Base-by-base conservation (phyloP, 2,329 filamentous ascomycete species). In the Hypoxylon rubiginosum region DNA sequence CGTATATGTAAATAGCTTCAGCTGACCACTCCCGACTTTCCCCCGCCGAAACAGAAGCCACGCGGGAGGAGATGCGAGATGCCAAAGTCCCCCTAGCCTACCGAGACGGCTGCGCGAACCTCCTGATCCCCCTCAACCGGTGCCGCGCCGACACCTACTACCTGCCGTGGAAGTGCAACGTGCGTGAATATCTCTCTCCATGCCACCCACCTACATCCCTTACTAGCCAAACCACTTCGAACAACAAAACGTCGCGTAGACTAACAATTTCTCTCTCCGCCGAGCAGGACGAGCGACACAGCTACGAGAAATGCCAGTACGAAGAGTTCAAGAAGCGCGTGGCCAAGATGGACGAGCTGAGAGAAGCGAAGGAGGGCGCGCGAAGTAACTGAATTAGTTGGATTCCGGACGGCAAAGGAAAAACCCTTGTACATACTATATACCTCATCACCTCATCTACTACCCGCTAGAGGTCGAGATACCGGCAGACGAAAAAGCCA, bases 221-320 rank as follows among this genome's bases (percentile, higher is more conserved):
- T n/a, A 17, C 21, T n/a, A 51, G n/a, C 3, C 28, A 21, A 15
- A 5, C 19, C 3, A 19, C 41, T 13, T 21, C 17, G 19, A 17
- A 41, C 9, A 17, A n/a, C 3, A 2, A 7, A 5, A 34, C 24
- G 15, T 26, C 32, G 19, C 4, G 51, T 17, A 54, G 26, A 19
- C 62, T 49, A 60, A 65, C 43, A 32, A 32, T 21, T 13, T 53
- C 11, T 10, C 30, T 3, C 0, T 49, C 13, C 39, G 5, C n/a
- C 32, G 39, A 62, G 64, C 78, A 98, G 96, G 90, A 94, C 80
- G 96, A 99, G 86, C 88, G 96, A 85, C 96, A 99, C 83, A 91
- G 90, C 77, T 99, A 99, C 86, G 96, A 99, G 81, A 98, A 98
- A 82, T 99, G 96, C 88, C 96, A 99, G 79, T 99, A 99, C 82